Conservation (phyloP, 768 basidiomycete species). For the Mycena capillaripes region DNA sequence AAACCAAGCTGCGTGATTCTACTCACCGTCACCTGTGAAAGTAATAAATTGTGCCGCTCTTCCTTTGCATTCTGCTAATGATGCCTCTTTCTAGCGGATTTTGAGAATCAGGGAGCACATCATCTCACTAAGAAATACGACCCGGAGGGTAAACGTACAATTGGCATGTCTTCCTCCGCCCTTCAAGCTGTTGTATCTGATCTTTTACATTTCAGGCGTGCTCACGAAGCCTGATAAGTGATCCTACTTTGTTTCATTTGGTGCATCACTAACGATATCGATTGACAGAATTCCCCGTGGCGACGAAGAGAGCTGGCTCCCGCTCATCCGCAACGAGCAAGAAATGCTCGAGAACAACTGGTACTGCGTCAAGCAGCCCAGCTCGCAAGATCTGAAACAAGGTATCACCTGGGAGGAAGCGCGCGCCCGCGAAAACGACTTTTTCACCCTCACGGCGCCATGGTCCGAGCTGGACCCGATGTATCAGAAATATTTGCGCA, state of each 20-base stretch:
- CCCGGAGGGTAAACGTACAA: conserved; percentile 74
- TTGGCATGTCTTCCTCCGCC: conserved; percentile 72
- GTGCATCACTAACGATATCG: not conserved
- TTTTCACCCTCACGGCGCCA: conserved; percentile 64
- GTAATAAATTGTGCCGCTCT: too few species aligned
- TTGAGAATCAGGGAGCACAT: conserved; percentile 84
- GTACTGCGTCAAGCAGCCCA: conserved; percentile 71
- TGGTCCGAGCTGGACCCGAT: conserved; percentile 68
- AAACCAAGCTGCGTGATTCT: conserved; percentile 75
- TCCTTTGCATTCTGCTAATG: not conserved
- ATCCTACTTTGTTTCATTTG: not conserved
- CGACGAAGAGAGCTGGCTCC: conserved; percentile 69
- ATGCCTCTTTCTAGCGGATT: conserved; percentile 80
- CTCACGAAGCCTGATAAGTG: conserved; percentile 81
- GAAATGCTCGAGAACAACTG: conserved; percentile 68
- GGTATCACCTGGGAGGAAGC: conserved; percentile 74
- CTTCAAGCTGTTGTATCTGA: not conserved
- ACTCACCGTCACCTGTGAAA: conserved; percentile 74
- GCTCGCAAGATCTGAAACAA: conserved; percentile 61
- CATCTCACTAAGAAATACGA: conserved; percentile 73
- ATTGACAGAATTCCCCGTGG: conserved; percentile 57
- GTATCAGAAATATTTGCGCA: conserved; percentile 68
- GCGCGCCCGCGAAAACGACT: conserved; percentile 66
- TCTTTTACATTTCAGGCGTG: conserved; percentile 60
- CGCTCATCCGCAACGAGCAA: conserved; percentile 69